Evolutionary conservation across 306 rosid species (phyloP).

Genomic region (Castanea mollissima): DNA sequence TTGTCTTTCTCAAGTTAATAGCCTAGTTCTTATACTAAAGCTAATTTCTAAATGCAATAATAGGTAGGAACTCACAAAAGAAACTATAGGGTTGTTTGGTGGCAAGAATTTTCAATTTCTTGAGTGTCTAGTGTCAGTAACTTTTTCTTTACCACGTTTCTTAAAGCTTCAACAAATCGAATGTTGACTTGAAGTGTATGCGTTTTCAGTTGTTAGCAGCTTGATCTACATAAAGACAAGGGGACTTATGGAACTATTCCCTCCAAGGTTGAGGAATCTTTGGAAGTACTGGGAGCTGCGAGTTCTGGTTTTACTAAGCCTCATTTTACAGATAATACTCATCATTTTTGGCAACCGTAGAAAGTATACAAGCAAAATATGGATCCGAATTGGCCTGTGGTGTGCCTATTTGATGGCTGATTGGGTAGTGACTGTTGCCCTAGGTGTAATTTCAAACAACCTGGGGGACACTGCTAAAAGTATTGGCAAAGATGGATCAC

Average conservation of each 20-base stretch:
- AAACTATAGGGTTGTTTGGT: too few relatives aligned
- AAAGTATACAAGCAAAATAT: not conserved
- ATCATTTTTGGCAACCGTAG: not conserved
- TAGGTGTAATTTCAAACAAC: not conserved
- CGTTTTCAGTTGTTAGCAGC: not conserved
- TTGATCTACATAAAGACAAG: not conserved
- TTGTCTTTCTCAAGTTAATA: too few relatives aligned
- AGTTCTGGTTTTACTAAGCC: not conserved
- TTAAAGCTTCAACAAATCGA: too few relatives aligned
- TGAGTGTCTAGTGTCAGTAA: too few relatives aligned
- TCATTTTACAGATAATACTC: not conserved
- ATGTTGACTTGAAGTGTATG: too few relatives aligned
- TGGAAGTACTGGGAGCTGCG: not conserved
- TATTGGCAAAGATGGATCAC: too few relatives aligned
- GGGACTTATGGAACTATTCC: not conserved
- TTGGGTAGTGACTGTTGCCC: not conserved
- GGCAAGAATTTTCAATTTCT: too few relatives aligned
- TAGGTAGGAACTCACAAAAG: too few relatives aligned
- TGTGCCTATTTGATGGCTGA: slow-evolving; percentile 1
- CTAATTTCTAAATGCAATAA: too few relatives aligned
- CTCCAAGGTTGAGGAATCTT: not conserved
- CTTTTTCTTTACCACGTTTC: too few relatives aligned
- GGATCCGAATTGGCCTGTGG: not conserved
- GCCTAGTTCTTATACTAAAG: too few relatives aligned
- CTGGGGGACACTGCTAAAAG: not conserved